phyloP scores from a whole-genome alignment of 225 moss, liverwort and hornwort species.

The Climacium dendroides region DNA sequence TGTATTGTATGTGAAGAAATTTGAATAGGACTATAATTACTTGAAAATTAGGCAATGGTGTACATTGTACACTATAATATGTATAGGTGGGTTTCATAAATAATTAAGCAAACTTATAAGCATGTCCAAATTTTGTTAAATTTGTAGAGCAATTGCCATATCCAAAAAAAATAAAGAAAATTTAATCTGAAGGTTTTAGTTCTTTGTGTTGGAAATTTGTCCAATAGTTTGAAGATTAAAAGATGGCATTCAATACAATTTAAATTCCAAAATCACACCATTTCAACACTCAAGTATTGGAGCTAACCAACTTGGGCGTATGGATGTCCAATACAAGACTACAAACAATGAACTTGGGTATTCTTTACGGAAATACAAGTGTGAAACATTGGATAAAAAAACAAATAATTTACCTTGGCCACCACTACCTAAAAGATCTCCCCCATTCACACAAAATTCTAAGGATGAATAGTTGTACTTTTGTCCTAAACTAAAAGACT shows the following conservation, averaged over 20 bases:
- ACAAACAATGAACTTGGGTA: background rate
- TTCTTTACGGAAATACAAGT: background rate
- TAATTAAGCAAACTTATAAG: background rate
- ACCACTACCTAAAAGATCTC: too few relatives aligned
- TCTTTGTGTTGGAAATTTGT: background rate
- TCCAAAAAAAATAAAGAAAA: background rate
- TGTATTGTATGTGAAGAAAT: too few relatives aligned
- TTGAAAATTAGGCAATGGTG: background rate
- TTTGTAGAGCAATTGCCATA: background rate
- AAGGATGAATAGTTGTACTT: too few relatives aligned
- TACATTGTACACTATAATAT: background rate
- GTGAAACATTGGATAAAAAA: background rate
- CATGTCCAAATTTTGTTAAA: background rate
- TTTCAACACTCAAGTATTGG: background rate
- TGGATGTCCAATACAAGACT: background rate
- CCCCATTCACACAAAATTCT: too few relatives aligned
- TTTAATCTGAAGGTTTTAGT: background rate
- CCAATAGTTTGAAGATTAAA: background rate
- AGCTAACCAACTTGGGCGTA: rapidly evolving
- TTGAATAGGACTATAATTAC: too few relatives aligned
- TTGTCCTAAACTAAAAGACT: too few relatives aligned
- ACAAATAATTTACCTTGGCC: background rate
- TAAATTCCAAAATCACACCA: background rate
- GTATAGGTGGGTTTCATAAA: background rate
- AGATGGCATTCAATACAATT: background rate